Base-by-base conservation (phyloP, 2,329 filamentous ascomycete genomes). In the Penicillium sp. region DNA sequence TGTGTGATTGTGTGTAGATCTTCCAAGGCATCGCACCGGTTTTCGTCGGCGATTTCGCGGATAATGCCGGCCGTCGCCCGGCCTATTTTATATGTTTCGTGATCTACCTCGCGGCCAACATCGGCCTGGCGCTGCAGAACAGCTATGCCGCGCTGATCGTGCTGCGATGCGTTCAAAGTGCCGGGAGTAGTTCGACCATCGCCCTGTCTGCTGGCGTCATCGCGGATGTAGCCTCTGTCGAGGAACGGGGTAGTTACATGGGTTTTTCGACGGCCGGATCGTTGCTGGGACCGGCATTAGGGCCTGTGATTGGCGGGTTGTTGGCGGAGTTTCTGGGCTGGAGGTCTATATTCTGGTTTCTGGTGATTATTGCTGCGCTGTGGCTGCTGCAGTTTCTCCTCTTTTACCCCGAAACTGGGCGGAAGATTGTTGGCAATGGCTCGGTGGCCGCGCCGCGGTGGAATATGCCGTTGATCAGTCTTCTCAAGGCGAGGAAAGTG, bases 11-110 rank as follows among this genome's bases (percentile, higher is more conserved):
- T 28, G 26, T 46, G 12, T 23, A 75, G 75, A 79, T 81, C 40
- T 75, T 81, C 33, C 81, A 83, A 72, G 81, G 79, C 3, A 67
- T 83, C 14, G 75, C 78, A 1, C 80, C 80, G 28, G 77, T 79
- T 62, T 72, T 82, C 18, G 72, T 81, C 57, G 80, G 78, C 3
- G 77, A 78, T 46, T 74, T 82, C 43, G 75, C 79, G 3, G 80
- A 82, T 60, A 77, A 74, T 52, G 73, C 73, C 46, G 80, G 80
- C 18, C 70, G 80, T 56, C 71, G 80, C 56, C 79, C 79, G 9
- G 78, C 78, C 5, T 82, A 81, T 63, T 64, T 81, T 16, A 62
- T 79, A 26, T 77, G 79, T 23, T 83, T 87, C 56, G 59, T 71
- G 47, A 79, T 72, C 47, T 75, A 71, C 43, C 57, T 74, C n/a